Base-by-base conservation (phyloP, 768 basidiomycete genomes). In the Termitomyces sp. region DNA sequence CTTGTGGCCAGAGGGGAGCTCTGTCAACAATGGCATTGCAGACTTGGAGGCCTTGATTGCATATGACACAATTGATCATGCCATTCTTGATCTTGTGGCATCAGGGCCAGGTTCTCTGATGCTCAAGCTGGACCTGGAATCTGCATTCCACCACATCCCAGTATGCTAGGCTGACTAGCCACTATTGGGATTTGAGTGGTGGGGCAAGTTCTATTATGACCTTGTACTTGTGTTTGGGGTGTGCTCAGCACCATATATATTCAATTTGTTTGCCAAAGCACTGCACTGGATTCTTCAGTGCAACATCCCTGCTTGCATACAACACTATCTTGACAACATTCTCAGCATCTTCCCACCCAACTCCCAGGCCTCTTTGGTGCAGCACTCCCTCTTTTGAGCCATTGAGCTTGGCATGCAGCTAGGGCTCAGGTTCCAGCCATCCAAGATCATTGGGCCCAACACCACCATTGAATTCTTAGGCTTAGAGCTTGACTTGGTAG, bases 271-370 rank as follows among this genome's bases (percentile, higher is more conserved):
- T 16, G 5, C 14, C 0, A 6, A 44, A 8, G 23, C 43, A 1
- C 14, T 44, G 14, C 43, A 44, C 14, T 44, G 23, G 23, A 27
- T 44, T 2, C 25, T 44, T 2, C 23, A 44, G 14, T 1, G 12
- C 10, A 68, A 76, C 52, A 66, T 75, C 45, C 72, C 69, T 0
- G 64, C 68, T 0, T 11, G 9, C 12, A 53, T 74, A 1, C 62
- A 63, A 7, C 73, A 75, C 42, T 74, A 72, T 48, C 64, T 76
- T 1, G 68, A 76, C 42, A 68, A 75, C 42, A 75, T 74, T 53
- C 66, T 74, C 1, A 16, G 14, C 14, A 44, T 44, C 3, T 44
- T 43, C 23, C 1, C 12, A 1, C 40, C 6, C 43, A 44, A 5
- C 23, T 14, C 5, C 25, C 23, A 1, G 25, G n/a, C n/a, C n/a